phyloP scores from a whole-genome alignment of 2,329 filamentous ascomycete species.

The Tolypocladium paradoxum region DNA sequence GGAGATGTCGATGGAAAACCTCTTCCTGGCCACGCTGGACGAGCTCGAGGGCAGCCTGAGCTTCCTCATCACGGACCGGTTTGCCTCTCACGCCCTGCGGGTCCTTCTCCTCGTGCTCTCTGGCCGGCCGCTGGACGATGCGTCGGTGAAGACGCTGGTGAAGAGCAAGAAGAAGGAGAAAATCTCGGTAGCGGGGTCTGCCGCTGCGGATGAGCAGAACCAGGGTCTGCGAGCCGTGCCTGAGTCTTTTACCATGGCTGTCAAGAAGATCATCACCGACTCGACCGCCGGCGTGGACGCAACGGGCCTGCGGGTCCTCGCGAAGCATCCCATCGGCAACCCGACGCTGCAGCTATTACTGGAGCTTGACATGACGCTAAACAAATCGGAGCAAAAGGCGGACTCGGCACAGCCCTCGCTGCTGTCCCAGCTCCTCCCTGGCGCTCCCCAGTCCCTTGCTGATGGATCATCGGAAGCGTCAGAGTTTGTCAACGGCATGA shows the following conservation, averaged over 20 bases:
- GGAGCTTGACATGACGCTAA: slow-evolving; percentile 70
- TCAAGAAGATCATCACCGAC: slow-evolving; percentile 73
- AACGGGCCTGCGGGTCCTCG: slow-evolving; percentile 70
- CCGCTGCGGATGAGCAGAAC: slow-evolving; percentile 36
- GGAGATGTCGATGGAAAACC: slow-evolving; percentile 62
- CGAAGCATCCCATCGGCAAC: slow-evolving; percentile 83
- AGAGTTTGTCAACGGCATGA: slow-evolving; percentile 70
- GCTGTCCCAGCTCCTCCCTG: slow-evolving; percentile 68
- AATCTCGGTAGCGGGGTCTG: slow-evolving; percentile 49
- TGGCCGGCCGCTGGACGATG: slow-evolving; percentile 65
- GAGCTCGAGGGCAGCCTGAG: slow-evolving; percentile 81
- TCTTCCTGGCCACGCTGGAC: slow-evolving; percentile 73
- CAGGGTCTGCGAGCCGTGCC: slow-evolving; percentile 52
- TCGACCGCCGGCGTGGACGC: slow-evolving; percentile 66
- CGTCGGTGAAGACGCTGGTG: slow-evolving; percentile 60
- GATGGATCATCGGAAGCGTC: slow-evolving; percentile 63
- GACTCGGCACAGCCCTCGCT: slow-evolving; percentile 38
- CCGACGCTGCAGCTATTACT: slow-evolving; percentile 86
- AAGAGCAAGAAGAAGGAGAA: slow-evolving; percentile 92
- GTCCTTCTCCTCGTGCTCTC: slow-evolving; percentile 79
- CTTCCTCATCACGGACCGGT: slow-evolving; percentile 74
- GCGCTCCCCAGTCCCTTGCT: slow-evolving; percentile 56
- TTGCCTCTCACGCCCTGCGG: slow-evolving; percentile 83
- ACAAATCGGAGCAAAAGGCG: slow-evolving; percentile 32
- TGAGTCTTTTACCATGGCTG: slow-evolving; percentile 61